A percentile compares a stretch with the other conserved stretches of the same genome.
Conservation (phyloP, 73 alveolate genomes). For the Paramecium bursaria region DNA sequence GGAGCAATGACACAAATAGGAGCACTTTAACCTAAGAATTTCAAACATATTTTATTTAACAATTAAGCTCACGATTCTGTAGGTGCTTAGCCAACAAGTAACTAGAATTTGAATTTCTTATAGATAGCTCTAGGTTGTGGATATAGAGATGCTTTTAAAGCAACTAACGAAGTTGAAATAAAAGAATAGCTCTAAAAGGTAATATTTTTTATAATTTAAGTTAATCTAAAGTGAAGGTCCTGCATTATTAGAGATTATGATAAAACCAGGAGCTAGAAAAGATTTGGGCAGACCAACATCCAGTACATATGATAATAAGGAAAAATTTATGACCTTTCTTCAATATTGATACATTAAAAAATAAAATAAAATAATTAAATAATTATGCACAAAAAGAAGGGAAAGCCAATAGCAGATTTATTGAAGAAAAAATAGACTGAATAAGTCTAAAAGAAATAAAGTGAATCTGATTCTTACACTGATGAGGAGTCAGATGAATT, state of each 20-base stretch:
- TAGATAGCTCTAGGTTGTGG: conserved; percentile 80
- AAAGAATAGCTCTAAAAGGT: conserved; percentile 48
- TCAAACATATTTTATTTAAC: conserved; percentile 82
- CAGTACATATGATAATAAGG: conserved; percentile 76
- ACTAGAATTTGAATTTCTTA: conserved; percentile 74
- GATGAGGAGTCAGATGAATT: too few relatives aligned
- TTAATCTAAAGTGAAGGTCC: conserved; percentile 73
- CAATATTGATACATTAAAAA: conserved; percentile 29
- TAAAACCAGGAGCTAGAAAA: conserved; percentile 79
- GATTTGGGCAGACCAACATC: conserved; percentile 83
- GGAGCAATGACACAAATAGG: conserved; percentile 90
- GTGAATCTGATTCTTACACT: too few relatives aligned
- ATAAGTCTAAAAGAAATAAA: background rate
- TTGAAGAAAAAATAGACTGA: background rate
- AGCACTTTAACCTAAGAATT: conserved; percentile 72
- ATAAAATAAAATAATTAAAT: background rate
- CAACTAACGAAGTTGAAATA: conserved; percentile 73
- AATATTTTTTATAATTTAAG: conserved; percentile 2
- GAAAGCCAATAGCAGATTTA: background rate
- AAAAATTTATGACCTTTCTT: conserved; percentile 74
- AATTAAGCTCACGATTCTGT: conserved; percentile 93
- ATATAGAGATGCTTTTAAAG: conserved; percentile 77
- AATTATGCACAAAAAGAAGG: background rate
- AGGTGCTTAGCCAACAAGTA: conserved; percentile 92
- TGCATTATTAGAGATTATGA: conserved; percentile 72